These are phyloP conservation scores for Claviceps sp. DNA, from an alignment of 2,329 filamentous ascomycete species.

Conservation along the genomic window DNA sequence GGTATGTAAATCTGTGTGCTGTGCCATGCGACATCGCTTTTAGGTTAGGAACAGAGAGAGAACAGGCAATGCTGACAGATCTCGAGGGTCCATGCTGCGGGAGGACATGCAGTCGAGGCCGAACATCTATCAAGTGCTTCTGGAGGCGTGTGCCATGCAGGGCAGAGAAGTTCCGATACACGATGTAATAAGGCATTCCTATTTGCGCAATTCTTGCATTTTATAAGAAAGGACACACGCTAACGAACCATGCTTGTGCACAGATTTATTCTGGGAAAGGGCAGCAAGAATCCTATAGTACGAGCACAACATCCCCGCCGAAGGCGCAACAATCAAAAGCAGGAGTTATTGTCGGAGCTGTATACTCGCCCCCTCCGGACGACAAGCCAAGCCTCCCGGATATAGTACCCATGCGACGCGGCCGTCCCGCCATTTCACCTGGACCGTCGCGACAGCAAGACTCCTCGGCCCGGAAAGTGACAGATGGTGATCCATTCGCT, in stretches of 20 bases:
- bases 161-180: conserved; percentile 75
- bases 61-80: neutral
- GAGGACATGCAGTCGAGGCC: conserved; percentile 69
- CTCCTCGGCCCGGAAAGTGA: conserved; percentile 49
- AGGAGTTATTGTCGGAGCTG: conserved; percentile 58
- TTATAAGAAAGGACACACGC: neutral
- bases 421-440: conserved; percentile 41
- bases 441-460: conserved; percentile 33
- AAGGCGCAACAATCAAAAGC: conserved; percentile 41
- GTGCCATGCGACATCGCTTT: neutral
- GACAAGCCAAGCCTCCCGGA: conserved; percentile 68
- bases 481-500: conserved; percentile 73
- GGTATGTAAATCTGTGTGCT: conserved; percentile 33
- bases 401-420: conserved; percentile 86
- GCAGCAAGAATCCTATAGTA: conserved; percentile 45
- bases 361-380: conserved; percentile 63
- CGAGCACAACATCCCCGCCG: conserved; percentile 19
- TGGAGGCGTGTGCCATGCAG: conserved; percentile 80
- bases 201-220: neutral
- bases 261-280: conserved; percentile 61
- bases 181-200: conserved; percentile 50
- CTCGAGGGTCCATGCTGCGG: conserved; percentile 70
- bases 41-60: neutral
- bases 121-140: conserved; percentile 87
- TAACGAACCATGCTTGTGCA: conserved; percentile 3